These are phyloP conservation scores for Aaosphaeria arxii DNA, from an alignment of 2,329 filamentous ascomycete genomes.

Conservation along the genomic window DNA sequence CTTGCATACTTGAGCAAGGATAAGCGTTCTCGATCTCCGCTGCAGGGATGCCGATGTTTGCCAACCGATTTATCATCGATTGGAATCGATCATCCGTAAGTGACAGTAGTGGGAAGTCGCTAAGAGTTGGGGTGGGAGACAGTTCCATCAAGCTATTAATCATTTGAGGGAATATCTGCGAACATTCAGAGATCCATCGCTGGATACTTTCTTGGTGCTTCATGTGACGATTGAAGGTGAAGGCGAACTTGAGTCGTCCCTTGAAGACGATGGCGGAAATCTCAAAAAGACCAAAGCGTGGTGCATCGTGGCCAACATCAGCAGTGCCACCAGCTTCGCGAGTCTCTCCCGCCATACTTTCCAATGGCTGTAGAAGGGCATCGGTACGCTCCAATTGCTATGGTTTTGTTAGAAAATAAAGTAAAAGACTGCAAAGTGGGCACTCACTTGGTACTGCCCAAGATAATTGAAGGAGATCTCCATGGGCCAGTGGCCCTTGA, in stretches of 20 bases:
- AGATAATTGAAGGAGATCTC: conserved; percentile 60
- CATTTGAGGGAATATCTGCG: conserved; percentile 27
- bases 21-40: conserved; percentile 42
- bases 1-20: conserved; percentile 32
- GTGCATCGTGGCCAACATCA: conserved; percentile 44
- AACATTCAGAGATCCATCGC: conserved; percentile 43
- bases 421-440: neutral
- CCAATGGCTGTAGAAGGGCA: conserved; percentile 42
- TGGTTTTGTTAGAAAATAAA: conserved; percentile 32
- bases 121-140: conserved; percentile 37
- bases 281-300: conserved; percentile 51
- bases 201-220: conserved; percentile 43
- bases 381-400: conserved; percentile 45
- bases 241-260: conserved; percentile 47
- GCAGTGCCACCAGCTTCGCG: conserved; percentile 44
- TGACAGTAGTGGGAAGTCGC: conserved; percentile 46
- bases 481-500: conserved; percentile 43
- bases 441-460: conserved; percentile 48
- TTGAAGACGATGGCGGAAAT: conserved; percentile 50
- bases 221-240: conserved; percentile 51
- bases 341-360: conserved; percentile 47
- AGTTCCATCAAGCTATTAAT: conserved; percentile 22
- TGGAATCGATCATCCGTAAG: conserved; percentile 43
- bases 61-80: conserved; percentile 38
- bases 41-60: conserved; percentile 32